Conservation (phyloP, 495 filamentous ascomycete species). For the Bathelium albidoporum region DNA sequence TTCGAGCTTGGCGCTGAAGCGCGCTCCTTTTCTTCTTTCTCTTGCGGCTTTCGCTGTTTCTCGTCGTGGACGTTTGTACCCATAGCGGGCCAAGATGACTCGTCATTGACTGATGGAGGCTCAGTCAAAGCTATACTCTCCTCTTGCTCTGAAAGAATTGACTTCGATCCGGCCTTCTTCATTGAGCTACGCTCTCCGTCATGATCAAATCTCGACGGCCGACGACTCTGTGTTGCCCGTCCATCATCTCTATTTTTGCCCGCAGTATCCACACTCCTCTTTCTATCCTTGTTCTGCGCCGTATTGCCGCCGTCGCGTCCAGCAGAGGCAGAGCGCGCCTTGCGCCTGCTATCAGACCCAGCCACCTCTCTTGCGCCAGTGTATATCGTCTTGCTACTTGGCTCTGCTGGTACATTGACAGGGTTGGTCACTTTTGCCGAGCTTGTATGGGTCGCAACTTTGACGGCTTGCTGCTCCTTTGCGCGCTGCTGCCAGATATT, state of each 20-base stretch:
- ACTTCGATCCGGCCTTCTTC: background rate
- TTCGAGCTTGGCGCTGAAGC: constrained; percentile 20
- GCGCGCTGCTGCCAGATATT: constrained; percentile 77
- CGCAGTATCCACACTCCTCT: constrained; percentile 32
- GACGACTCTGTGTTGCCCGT: constrained; percentile 11
- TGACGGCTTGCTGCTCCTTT: constrained; percentile 53
- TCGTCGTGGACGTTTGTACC: constrained; percentile 62
- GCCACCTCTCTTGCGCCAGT: constrained; percentile 11
- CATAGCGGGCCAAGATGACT: constrained; percentile 71
- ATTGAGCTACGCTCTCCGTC: background rate
- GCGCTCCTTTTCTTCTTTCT: constrained; percentile 58
- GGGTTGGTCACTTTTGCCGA: constrained; percentile 17
- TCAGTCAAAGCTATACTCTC: constrained; percentile 32
- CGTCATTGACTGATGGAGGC: constrained; percentile 58
- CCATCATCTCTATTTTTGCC: constrained; percentile 37
- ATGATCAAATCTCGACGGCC: background rate
- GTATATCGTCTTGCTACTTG: background rate
- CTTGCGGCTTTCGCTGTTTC: constrained; percentile 56
- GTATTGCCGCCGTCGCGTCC: background rate
- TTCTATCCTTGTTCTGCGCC: constrained; percentile 27
- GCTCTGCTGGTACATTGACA: background rate
- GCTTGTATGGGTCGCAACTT: constrained; percentile 35
- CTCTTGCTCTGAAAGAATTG: background rate
- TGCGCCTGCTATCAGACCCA: constrained; percentile 22
- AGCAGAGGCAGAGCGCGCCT: constrained; percentile 20